These are phyloP conservation scores for Catenaria anguillulae DNA, from an alignment of 371 early-diverging fungal species.

Conservation along the genomic window DNA sequence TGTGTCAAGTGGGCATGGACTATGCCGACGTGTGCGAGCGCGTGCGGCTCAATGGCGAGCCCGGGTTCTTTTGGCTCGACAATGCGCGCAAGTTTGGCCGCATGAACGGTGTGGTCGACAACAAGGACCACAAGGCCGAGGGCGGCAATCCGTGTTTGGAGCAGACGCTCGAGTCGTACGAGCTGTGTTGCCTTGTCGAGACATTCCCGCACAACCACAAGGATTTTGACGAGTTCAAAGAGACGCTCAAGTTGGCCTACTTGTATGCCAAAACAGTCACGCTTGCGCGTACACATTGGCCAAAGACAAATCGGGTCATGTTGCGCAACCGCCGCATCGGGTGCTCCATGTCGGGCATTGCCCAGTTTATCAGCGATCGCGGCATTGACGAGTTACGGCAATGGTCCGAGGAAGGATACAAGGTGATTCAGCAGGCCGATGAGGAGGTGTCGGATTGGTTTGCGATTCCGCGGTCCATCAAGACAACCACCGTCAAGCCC, in stretches of 20 bases:
- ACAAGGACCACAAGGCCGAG: slow-evolving; percentile 14
- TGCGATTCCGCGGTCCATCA: slow-evolving; percentile 21
- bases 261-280: slow-evolving; percentile 28
- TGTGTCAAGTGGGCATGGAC: slow-evolving; percentile 19
- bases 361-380: slow-evolving; percentile 20
- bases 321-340: slow-evolving; percentile 25
- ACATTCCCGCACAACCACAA: slow-evolving; percentile 21
- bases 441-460: slow-evolving; percentile 18
- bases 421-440: slow-evolving; percentile 13
- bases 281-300: slow-evolving; percentile 23
- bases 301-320: slow-evolving; percentile 21
- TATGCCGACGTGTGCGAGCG: slow-evolving; percentile 15
- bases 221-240: slow-evolving; percentile 17
- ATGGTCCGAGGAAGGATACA: slow-evolving; percentile 23
- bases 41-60: slow-evolving; percentile 21
- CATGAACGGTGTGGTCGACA: slow-evolving; percentile 12
- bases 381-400: slow-evolving; percentile 11
- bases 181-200: slow-evolving; percentile 25
- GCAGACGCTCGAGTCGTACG: slow-evolving; percentile 25
- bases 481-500: slow-evolving; percentile 24
- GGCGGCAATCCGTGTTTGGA: slow-evolving; percentile 29
- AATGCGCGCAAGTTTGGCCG: slow-evolving; percentile 21
- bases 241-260: slow-evolving; percentile 21
- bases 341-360: slow-evolving; percentile 20
- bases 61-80: slow-evolving; percentile 26